These are phyloP conservation scores for Aspergillaceae sp. DNA, from an alignment of 2,329 filamentous ascomycete genomes.

Conservation along the genomic window DNA sequence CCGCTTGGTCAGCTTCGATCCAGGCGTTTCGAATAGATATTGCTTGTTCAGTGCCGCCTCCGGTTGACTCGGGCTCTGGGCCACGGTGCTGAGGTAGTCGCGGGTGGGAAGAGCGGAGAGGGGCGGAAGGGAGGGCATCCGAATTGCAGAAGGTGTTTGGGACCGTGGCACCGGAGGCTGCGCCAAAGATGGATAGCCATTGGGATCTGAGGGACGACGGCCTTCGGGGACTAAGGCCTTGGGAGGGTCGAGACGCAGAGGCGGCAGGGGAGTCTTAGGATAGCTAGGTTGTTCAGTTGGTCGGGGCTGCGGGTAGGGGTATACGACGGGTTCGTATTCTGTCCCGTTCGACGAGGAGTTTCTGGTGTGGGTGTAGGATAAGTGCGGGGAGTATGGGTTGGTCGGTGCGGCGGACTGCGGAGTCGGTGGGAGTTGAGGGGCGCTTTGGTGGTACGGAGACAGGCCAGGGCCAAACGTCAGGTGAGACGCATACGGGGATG, in stretches of 20 bases:
- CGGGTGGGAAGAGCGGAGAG: constrained; percentile 20
- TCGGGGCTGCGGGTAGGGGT: constrained; percentile 13
- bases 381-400: constrained; percentile 27
- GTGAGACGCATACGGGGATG: constrained; percentile 30
- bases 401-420: constrained; percentile 31
- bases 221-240: constrained; percentile 14
- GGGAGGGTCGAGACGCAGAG: constrained; percentile 21
- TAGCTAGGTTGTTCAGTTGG: constrained; percentile 15
- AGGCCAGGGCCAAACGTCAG: constrained; percentile 35
- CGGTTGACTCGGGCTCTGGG: constrained; percentile 13
- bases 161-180: constrained; percentile 13
- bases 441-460: constrained; percentile 29
- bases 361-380: constrained; percentile 25
- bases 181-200: constrained; percentile 32
- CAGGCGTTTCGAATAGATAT: constrained; percentile 23
- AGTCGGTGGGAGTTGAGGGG: constrained; percentile 35
- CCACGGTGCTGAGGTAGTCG: constrained; percentile 12
- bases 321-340: constrained; percentile 24
- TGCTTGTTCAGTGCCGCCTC: constrained; percentile 17
- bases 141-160: constrained; percentile 23
- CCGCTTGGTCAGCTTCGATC: constrained; percentile 22
- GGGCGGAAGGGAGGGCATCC: constrained; percentile 30
- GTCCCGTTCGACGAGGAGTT: constrained; percentile 18
- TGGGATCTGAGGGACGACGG: constrained; percentile 31
- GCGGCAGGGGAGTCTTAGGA: constrained; percentile 19